Evolutionary conservation across 192 early-diverging fungal genomes (phyloP).

Genomic region (Dissophora globulifera): DNA sequence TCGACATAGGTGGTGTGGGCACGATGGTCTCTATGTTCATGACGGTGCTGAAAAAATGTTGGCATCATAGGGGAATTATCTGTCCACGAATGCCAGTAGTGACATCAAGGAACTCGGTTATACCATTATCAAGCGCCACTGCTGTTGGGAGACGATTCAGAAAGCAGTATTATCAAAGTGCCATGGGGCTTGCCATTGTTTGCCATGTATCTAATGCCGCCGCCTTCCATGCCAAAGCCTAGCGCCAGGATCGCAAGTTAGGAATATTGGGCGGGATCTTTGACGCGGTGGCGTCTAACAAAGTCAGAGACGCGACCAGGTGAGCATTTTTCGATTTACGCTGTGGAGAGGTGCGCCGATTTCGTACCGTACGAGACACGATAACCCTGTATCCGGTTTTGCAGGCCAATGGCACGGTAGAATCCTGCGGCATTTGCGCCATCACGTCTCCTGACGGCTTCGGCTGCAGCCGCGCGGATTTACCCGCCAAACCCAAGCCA

Average conservation of each 20-base stretch:
- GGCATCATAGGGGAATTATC: too few relatives aligned
- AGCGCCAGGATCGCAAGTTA: slow-evolving; percentile 56
- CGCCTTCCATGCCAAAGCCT: slow-evolving; percentile 75
- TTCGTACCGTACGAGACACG: slow-evolving; percentile 78
- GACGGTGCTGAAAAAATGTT: too few relatives aligned
- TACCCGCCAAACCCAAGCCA: slow-evolving; percentile 83
- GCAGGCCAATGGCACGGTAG: slow-evolving; percentile 87
- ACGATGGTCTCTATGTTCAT: too few relatives aligned
- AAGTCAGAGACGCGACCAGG: slow-evolving; percentile 79
- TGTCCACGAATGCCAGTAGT: slow-evolving; percentile 69
- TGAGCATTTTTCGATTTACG: slow-evolving; percentile 79
- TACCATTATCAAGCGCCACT: slow-evolving; percentile 82
- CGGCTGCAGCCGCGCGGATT: slow-evolving; percentile 70
- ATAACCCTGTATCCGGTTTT: slow-evolving; percentile 77
- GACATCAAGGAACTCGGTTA: slow-evolving; percentile 79
- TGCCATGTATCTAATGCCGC: slow-evolving; percentile 74
- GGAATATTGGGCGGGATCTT: slow-evolving; percentile 70
- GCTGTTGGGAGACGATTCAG: slow-evolving; percentile 90
- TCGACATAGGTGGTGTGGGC: too few relatives aligned
- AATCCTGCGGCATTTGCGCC: slow-evolving; percentile 77
- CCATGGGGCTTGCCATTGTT: slow-evolving; percentile 54
- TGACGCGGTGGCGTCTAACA: slow-evolving; percentile 82
- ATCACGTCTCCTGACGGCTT: slow-evolving; percentile 69
- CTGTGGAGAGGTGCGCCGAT: slow-evolving; percentile 90
- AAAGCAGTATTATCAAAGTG: slow-evolving; percentile 79